Base-by-base conservation (phyloP, 148 eudicot genomes). In the Bassia scoparia region DNA sequence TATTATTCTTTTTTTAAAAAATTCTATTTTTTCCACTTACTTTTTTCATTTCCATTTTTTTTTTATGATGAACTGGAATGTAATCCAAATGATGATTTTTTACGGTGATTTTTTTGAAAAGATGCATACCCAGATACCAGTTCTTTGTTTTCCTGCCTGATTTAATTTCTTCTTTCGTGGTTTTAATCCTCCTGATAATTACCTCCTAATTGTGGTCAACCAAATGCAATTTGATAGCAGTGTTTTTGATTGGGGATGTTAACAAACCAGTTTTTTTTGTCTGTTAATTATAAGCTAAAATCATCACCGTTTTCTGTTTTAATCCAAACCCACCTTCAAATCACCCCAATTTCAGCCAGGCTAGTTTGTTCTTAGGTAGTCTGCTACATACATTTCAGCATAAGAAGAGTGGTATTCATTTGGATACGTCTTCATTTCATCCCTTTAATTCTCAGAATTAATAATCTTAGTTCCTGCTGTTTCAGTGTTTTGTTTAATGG, bases 351-450 rank as follows among this genome's bases (percentile, higher is more conserved):
- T 78, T 89, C 83, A 72, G 29, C 46, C 77, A 90, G 35, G 96
- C 99, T 35, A 84, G 96, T 70, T 88, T 91, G 61, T 95, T 91
- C 73, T 73, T 84, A n/a, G 75, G 76, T 64, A 72, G 16, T 34
- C 82, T n/a, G 78, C 86, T 9, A 80, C 81, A 20, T 95, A 91
- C 67, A 65, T 21, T 87, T 95, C 72, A 71, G 20, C 14, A 78
- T 95, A 80, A 71, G 66, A 82, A 84, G 44, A 12, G 37, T 30
- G 99, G 97, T 31, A 70, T 82, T 73, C 91, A 89, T 64, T 83
- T 95, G 77, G 87, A n/a, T 92, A 70, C 90, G 99, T 55, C 67
- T 95, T 29, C 99, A 95, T 80, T 95, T 95, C 70, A 82, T 74
- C 94, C 94, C 0, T 95, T 95, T 48, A 67, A 52, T 80, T 81